Evolutionary conservation across 2,329 filamentous ascomycete species (phyloP).

Genomic region (Dactylella cylindrospora): DNA sequence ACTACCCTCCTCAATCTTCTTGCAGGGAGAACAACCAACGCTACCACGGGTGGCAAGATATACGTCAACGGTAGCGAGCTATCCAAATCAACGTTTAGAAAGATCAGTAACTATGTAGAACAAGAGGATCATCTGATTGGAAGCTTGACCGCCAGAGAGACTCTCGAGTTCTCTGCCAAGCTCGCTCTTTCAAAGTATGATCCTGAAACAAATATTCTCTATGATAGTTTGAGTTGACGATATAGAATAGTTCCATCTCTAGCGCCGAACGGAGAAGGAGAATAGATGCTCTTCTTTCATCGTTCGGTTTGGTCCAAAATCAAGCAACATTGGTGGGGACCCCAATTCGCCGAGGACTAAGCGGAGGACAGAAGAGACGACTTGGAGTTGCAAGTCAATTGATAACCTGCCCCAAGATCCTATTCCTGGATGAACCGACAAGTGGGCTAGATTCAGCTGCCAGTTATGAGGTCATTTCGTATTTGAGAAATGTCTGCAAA

Average conservation of each 20-base stretch:
- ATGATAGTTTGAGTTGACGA: constrained; percentile 22
- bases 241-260: constrained; percentile 18
- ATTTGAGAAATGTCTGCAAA: constrained; percentile 67
- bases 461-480: constrained; percentile 73
- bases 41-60: constrained; percentile 59
- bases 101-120: constrained; percentile 76
- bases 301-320: constrained; percentile 73
- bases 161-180: constrained; percentile 73
- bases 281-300: constrained; percentile 52
- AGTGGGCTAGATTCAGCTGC: constrained; percentile 78
- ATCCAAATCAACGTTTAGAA: constrained; percentile 61
- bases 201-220: neutral
- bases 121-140: constrained; percentile 85
- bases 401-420: constrained; percentile 74
- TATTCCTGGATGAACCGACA: constrained; percentile 83
- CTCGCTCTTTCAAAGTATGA: constrained; percentile 62
- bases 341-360: constrained; percentile 78
- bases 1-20: constrained; percentile 81
- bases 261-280: constrained; percentile 49
- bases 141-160: constrained; percentile 76
- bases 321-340: constrained; percentile 75
- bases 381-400: constrained; percentile 78
- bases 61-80: constrained; percentile 65
- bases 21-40: constrained; percentile 63
- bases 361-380: constrained; percentile 79